These are phyloP conservation scores for Fraxinus greggii DNA, from an alignment of 305 asterid genomes.

Conservation along the genomic window DNA sequence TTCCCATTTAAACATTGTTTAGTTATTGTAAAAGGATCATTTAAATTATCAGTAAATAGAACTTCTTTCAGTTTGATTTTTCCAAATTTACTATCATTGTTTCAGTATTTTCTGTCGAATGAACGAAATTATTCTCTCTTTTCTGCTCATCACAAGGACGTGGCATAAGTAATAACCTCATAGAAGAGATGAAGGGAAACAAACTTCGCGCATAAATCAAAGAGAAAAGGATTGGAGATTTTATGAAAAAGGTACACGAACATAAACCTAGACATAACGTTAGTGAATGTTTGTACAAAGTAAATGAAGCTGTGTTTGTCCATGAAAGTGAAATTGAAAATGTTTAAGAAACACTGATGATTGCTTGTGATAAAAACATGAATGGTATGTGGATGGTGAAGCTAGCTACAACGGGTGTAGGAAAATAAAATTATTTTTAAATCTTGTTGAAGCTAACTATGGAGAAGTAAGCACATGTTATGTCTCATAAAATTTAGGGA, in stretches of 20 bases:
- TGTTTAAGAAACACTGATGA: neutral
- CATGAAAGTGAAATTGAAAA: neutral
- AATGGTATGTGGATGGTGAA: neutral
- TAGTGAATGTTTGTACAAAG: neutral
- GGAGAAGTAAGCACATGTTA: neutral
- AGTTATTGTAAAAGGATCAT: neutral
- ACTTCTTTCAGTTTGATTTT: neutral
- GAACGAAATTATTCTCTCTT: neutral
- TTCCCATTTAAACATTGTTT: neutral
- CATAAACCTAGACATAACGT: neutral
- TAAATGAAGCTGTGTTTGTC: neutral
- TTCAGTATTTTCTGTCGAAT: neutral
- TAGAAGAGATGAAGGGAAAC: neutral
- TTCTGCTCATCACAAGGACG: neutral
- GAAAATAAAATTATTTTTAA: no score
- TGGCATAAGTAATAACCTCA: neutral
- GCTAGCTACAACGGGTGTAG: neutral
- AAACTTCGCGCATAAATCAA: neutral
- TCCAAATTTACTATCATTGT: neutral
- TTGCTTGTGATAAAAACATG: neutral
- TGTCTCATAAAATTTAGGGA: neutral
- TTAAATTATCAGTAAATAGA: neutral
- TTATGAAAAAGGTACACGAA: neutral
- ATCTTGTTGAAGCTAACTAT: neutral
- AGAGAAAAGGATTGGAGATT: neutral